A percentile compares a stretch with the other conserved stretches of the same genome.
phyloP scores from a whole-genome alignment of 163 green algal species.

The Scenedesmus sp. region DNA sequence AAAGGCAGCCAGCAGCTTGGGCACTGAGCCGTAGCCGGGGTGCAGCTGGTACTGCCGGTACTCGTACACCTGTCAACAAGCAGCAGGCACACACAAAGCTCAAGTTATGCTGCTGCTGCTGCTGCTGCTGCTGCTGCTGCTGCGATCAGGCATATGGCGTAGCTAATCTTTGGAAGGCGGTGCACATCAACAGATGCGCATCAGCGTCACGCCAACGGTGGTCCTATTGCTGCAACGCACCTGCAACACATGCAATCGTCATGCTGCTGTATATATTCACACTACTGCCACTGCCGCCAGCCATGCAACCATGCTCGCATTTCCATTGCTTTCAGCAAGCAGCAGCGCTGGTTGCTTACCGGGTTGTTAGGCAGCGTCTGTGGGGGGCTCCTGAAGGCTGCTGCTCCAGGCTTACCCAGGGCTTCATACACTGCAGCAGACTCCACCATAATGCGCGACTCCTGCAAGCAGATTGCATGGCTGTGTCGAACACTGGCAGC shows the following conservation, averaged over 20 bases:
- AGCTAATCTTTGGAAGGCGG: no score
- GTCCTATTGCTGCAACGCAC: no score
- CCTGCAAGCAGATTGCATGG: not conserved
- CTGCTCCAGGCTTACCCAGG: constrained; percentile 37
- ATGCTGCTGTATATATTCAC: no score
- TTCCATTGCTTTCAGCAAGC: not conserved
- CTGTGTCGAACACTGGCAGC: not conserved
- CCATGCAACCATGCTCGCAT: not conserved
- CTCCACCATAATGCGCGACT: constrained; percentile 67
- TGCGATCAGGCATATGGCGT: no score
- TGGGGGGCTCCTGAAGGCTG: constrained; percentile 14
- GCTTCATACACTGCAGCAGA: constrained; percentile 61
- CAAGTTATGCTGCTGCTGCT: not conserved
- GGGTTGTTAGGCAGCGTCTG: constrained; percentile 36
- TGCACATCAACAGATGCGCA: no score
- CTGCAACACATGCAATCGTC: no score
- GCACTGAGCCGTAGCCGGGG: constrained; percentile 81
- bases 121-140: no score
- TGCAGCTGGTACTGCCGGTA: constrained; percentile 83
- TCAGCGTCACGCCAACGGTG: no score
- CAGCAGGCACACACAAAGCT: not conserved
- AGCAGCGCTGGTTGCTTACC: not conserved
- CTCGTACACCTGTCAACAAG: constrained; percentile 72
- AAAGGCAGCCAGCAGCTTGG: constrained; percentile 78
- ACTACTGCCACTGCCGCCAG: not conserved